phyloP scores from a whole-genome alignment of 2,329 filamentous ascomycete genomes.

The Sphaceloma murrayae region DNA sequence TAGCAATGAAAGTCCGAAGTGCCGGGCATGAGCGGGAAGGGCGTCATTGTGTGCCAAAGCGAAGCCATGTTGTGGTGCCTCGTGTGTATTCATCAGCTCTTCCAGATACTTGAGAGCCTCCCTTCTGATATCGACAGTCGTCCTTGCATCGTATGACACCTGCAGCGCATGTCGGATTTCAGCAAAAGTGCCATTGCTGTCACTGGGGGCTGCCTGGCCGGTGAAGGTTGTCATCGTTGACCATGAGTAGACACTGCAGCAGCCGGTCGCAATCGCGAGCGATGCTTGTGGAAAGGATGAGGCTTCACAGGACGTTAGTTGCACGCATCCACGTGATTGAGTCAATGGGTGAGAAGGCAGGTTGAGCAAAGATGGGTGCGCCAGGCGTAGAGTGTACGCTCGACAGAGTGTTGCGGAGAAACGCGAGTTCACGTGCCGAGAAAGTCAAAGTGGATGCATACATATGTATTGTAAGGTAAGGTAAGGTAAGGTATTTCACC shows the following conservation, averaged over 20 bases:
- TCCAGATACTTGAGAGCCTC: constrained; percentile 82
- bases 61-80: constrained; percentile 79
- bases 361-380: background rate
- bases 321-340: too few species aligned
- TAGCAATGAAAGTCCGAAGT: constrained; percentile 86
- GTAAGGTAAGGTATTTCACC: background rate
- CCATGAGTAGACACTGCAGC: constrained; percentile 10
- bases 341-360: too few species aligned
- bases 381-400: too few species aligned
- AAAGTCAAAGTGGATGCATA: constrained; percentile 13
- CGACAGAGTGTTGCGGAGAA: background rate
- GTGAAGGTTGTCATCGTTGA: constrained; percentile 5
- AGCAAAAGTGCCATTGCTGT: constrained; percentile 36
- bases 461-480: background rate
- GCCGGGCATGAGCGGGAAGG: constrained; percentile 73
- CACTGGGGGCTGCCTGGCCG: constrained; percentile 1
- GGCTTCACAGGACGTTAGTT: too few species aligned
- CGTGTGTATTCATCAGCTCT: constrained; percentile 64
- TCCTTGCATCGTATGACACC: constrained; percentile 73
- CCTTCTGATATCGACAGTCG: constrained; percentile 69
- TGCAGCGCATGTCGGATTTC: constrained; percentile 77
- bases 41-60: constrained; percentile 64
- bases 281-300: too few species aligned
- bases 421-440: constrained; percentile 5
- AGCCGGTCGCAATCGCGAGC: too few species aligned